These are phyloP conservation scores for Taphrina betulina DNA, from an alignment of 1,139 yeast genomes.

Conservation along the genomic window DNA sequence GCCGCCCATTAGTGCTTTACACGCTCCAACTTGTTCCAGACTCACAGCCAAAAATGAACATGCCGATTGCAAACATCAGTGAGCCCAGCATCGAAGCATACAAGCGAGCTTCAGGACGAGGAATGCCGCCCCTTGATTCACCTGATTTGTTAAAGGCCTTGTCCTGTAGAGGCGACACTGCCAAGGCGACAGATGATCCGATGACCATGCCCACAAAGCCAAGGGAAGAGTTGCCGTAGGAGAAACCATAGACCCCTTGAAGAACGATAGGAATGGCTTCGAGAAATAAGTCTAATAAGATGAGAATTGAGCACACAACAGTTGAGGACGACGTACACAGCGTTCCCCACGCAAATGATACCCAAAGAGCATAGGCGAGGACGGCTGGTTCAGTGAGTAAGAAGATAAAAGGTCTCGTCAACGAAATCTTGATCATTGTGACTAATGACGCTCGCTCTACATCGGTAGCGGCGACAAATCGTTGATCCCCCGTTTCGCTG, in stretches of 20 bases:
- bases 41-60: constrained; percentile 83
- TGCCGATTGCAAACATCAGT: constrained; percentile 60
- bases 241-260: constrained; percentile 66
- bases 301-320: too few relatives aligned
- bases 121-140: constrained; percentile 54
- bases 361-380: constrained; percentile 43
- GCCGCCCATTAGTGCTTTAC: too few relatives aligned
- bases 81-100: constrained; percentile 73
- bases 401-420: constrained; percentile 28
- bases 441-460: constrained; percentile 23
- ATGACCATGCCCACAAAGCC: constrained; percentile 58
- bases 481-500: constrained; percentile 35
- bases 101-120: constrained; percentile 76
- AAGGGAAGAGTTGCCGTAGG: constrained; percentile 62
- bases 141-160: constrained; percentile 37
- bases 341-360: constrained; percentile 58
- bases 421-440: constrained; percentile 18
- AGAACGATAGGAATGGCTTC: constrained; percentile 68
- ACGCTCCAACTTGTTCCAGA: too few relatives aligned
- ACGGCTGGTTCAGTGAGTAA: constrained; percentile 31
- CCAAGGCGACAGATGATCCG: constrained; percentile 56
- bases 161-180: constrained; percentile 35
- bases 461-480: constrained; percentile 29
- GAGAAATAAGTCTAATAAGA: constrained; percentile 57
- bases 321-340: constrained; percentile 48